These are phyloP conservation scores for Castanea crenata DNA, from an alignment of 306 rosid species.

Conservation along the genomic window DNA sequence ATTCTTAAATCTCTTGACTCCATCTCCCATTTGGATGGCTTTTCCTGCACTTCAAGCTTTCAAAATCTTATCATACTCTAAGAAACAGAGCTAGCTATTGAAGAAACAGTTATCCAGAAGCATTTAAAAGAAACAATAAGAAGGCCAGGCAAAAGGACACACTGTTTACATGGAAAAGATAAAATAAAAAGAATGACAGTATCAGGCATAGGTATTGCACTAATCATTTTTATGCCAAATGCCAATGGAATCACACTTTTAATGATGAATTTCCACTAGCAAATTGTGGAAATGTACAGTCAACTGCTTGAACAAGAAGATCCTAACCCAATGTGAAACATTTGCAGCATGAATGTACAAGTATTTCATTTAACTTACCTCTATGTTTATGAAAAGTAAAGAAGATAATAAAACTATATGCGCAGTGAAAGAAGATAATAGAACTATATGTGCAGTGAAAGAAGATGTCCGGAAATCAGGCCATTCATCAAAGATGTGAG, in stretches of 20 bases:
- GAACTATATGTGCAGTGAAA: too few species aligned
- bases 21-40: slow-evolving; percentile 11
- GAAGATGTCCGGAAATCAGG: too few species aligned
- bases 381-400: too few species aligned
- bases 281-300: not conserved
- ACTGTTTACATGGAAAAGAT: not conserved
- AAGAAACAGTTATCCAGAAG: too few species aligned
- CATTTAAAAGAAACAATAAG: not conserved
- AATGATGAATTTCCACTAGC: not conserved
- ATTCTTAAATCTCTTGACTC: slow-evolving; percentile 20
- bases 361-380: too few species aligned
- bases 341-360: too few species aligned
- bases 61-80: not conserved
- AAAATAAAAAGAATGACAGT: not conserved
- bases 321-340: too few species aligned
- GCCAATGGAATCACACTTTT: not conserved
- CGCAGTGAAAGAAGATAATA: too few species aligned
- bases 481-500: too few species aligned
- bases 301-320: too few species aligned
- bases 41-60: slow-evolving; percentile 32
- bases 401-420: too few species aligned
- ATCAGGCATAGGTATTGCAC: not conserved
- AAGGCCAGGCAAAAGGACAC: not conserved
- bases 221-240: not conserved
- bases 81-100: too few species aligned